Percentiles rank a stretch among this genome's conserved stretches.
Evolutionary conservation across 345 rosid species (phyloP).

Genomic region (Arabis alpina): DNA sequence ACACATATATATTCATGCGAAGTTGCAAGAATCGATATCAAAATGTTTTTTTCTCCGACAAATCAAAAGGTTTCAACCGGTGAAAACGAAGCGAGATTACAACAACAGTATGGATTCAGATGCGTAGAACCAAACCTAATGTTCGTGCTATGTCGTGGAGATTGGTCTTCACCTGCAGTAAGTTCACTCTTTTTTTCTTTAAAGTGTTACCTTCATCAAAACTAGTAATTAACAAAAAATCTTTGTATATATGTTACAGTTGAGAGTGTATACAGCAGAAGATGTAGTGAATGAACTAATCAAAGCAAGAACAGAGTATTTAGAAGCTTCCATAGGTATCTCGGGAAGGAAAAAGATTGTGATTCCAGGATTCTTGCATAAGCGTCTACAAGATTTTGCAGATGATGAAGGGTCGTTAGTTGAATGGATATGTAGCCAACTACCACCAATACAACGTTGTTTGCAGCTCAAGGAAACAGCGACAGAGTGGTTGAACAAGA

Average conservation of each 20-base stretch:
- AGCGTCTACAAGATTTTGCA: constrained; percentile 35
- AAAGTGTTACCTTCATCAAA: background rate
- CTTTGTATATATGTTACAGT: constrained; percentile 21
- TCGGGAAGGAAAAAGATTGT: constrained; percentile 39
- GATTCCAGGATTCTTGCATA: constrained; percentile 35
- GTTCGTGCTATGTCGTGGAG: constrained; percentile 48
- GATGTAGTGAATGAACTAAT: constrained; percentile 45
- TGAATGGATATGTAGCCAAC: constrained; percentile 44
- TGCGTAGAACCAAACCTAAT: constrained; percentile 44
- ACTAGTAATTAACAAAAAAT: constrained; percentile 5
- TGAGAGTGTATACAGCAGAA: constrained; percentile 45
- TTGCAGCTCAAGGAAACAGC: constrained; percentile 42
- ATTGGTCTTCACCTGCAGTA: constrained; percentile 50
- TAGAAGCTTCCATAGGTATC: constrained; percentile 45
- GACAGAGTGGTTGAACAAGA: constrained; percentile 37
- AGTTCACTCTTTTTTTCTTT: constrained; percentile 16
- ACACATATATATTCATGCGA: background rate
- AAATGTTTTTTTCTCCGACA: background rate
- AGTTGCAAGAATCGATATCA: background rate
- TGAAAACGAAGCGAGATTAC: constrained; percentile 34
- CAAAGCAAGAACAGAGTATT: constrained; percentile 44
- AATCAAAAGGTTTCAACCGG: constrained; percentile 26
- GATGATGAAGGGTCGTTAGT: constrained; percentile 40
- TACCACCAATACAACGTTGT: constrained; percentile 45
- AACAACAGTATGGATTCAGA: constrained; percentile 38